A percentile compares a stretch with the other conserved stretches of the same genome.
phyloP scores from a whole-genome alignment of 2,329 filamentous ascomycete genomes.

The Fusarium virguliforme region DNA sequence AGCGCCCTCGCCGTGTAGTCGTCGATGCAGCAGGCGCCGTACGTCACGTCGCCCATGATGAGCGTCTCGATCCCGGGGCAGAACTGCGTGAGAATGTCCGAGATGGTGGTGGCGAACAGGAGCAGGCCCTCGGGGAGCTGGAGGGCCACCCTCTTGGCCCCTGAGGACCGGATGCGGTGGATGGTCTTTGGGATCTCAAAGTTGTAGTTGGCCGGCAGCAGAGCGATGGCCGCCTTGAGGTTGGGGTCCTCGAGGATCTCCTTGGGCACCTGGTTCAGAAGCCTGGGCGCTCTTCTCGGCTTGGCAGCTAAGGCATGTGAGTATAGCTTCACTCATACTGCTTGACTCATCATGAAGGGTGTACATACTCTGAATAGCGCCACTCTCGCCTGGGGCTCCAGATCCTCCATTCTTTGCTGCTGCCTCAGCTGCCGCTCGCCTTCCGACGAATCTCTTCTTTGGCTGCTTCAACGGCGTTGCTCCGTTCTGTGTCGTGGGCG shows the following conservation, averaged over 20 bases:
- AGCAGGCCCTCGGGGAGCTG: slow-evolving; percentile 97
- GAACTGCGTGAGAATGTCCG: slow-evolving; percentile 95
- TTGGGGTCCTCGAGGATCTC: slow-evolving; percentile 89
- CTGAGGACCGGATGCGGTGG: slow-evolving; percentile 87
- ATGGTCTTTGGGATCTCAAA: slow-evolving; percentile 99
- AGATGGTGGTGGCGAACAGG: slow-evolving; percentile 96
- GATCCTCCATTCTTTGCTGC: slow-evolving; percentile 62
- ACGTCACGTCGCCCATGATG: slow-evolving; percentile 99
- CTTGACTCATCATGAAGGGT: slow-evolving; percentile 11
- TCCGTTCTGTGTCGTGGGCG: slow-evolving; percentile 53
- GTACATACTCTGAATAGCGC: slow-evolving; percentile 67
- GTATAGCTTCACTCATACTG: slow-evolving; percentile 27
- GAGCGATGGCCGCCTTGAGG: slow-evolving; percentile 87
- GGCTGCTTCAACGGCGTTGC: slow-evolving; percentile 77
- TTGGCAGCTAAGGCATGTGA: slow-evolving; percentile 71
- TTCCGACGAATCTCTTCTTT: slow-evolving; percentile 92
- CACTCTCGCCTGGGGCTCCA: slow-evolving; percentile 48
- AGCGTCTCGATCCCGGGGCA: slow-evolving; percentile 92
- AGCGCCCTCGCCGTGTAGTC: slow-evolving; percentile 96
- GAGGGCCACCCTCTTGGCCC: slow-evolving; percentile 88
- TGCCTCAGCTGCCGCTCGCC: slow-evolving; percentile 79
- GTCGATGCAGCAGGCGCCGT: slow-evolving; percentile 98
- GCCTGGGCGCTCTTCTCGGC: slow-evolving; percentile 80
- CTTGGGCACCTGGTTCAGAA: slow-evolving; percentile 91
- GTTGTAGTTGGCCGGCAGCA: slow-evolving; percentile 96